Conservation (phyloP, 2,329 filamentous ascomycete genomes). For the Fusarium falciforme region DNA sequence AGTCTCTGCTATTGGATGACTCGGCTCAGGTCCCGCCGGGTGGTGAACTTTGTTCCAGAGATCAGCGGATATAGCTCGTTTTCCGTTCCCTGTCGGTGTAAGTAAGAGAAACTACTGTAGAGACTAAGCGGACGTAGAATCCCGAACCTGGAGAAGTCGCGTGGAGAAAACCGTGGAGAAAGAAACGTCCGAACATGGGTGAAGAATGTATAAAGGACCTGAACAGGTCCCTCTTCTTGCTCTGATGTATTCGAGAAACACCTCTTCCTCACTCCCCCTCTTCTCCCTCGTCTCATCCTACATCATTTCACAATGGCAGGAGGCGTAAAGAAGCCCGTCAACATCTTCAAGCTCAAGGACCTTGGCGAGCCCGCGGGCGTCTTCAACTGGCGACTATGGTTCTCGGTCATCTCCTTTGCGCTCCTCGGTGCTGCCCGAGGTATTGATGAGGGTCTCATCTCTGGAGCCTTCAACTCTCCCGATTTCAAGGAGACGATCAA, state of each 20-base stretch:
- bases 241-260: neutral
- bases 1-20: constrained; percentile 26
- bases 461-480: constrained; percentile 75
- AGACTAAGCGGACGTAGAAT: constrained; percentile 3
- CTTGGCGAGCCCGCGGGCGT: constrained; percentile 75
- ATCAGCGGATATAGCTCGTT: neutral
- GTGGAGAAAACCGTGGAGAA: neutral
- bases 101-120: constrained; percentile 2
- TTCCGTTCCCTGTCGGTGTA: constrained; percentile 15
- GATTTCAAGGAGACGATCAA: constrained; percentile 71
- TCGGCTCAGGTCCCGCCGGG: neutral
- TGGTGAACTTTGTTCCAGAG: neutral
- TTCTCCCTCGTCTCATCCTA: neutral
- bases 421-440: constrained; percentile 82
- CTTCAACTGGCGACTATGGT: constrained; percentile 84
- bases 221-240: neutral
- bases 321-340: constrained; percentile 66
- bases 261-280: neutral
- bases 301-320: constrained; percentile 56
- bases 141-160: constrained; percentile 14
- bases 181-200: neutral
- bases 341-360: constrained; percentile 73
- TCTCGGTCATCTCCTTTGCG: constrained; percentile 78
- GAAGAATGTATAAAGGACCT: neutral
- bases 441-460: constrained; percentile 84